These are phyloP conservation scores for Tylopilus sp. DNA, from an alignment of 768 basidiomycete genomes.

Conservation along the genomic window DNA sequence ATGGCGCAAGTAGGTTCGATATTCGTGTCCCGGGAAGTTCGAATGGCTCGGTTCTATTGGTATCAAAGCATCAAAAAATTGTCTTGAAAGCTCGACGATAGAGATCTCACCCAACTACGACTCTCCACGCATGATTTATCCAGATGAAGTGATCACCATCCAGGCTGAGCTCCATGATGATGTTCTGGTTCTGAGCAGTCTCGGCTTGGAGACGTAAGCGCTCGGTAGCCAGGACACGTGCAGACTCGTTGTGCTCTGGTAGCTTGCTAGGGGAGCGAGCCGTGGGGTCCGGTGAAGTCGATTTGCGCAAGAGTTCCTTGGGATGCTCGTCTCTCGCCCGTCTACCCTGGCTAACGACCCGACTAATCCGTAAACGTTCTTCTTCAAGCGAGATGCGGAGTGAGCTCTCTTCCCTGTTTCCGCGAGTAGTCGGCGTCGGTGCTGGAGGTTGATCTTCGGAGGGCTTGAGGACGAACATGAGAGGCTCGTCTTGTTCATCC, in stretches of 20 bases:
- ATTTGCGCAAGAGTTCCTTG: conserved; percentile 43
- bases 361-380: conserved; percentile 43
- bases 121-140: conserved; percentile 94
- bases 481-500: conserved; percentile 85
- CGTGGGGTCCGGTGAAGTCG: conserved; percentile 35
- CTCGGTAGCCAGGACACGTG: conserved; percentile 83
- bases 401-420: conserved; percentile 33
- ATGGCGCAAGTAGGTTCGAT: conserved; percentile 73
- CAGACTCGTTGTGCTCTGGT: conserved; percentile 66
- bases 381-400: conserved; percentile 36
- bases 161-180: conserved; percentile 90
- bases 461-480: conserved; percentile 92
- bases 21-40: conserved; percentile 76
- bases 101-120: conserved; percentile 77
- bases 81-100: neutral
- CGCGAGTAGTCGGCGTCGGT: conserved; percentile 38
- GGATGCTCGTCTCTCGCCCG: conserved; percentile 57
- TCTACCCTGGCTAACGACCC: conserved; percentile 48
- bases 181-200: conserved; percentile 92
- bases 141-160: conserved; percentile 95
- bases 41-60: conserved; percentile 73
- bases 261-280: conserved; percentile 41
- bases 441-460: conserved; percentile 53
- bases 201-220: conserved; percentile 88
- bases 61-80: conserved; percentile 13